A percentile compares a stretch with the other conserved stretches of the same genome.
Evolutionary conservation across 2,329 filamentous ascomycete genomes (phyloP).

Genomic region (Aureobasidium vineae): DNA sequence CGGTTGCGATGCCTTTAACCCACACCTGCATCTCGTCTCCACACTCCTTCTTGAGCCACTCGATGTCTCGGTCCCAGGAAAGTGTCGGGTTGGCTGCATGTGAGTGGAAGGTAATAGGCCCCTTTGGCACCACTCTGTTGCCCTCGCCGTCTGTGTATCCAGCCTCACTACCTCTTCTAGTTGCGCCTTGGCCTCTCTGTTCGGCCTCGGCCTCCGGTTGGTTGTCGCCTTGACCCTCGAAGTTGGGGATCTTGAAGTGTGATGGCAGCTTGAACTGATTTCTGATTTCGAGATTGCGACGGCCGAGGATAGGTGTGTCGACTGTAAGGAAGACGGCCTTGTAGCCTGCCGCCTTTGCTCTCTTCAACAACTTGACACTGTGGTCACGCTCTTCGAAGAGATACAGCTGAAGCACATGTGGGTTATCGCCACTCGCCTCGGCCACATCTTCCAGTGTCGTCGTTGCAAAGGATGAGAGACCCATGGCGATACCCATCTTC

Average conservation of each 20-base stretch:
- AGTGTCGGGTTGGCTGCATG: slow-evolving; percentile 44
- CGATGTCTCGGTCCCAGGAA: slow-evolving; percentile 51
- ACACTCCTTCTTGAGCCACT: slow-evolving; percentile 48
- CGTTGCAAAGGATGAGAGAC: slow-evolving; percentile 51
- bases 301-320: slow-evolving; percentile 56
- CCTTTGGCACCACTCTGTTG: slow-evolving; percentile 34
- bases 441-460: slow-evolving; percentile 54
- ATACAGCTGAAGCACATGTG: slow-evolving; percentile 56
- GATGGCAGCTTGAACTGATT: slow-evolving; percentile 51
- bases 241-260: slow-evolving; percentile 41
- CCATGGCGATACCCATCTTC: slow-evolving; percentile 49
- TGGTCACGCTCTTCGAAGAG: slow-evolving; percentile 54
- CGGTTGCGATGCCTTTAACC: slow-evolving; percentile 46
- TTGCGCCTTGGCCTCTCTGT: slow-evolving; percentile 25
- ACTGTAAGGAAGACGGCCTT: slow-evolving; percentile 58
- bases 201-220: slow-evolving; percentile 28
- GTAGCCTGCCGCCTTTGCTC: slow-evolving; percentile 47
- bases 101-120: slow-evolving; percentile 43
- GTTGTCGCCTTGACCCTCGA: slow-evolving; percentile 33
- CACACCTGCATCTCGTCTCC: slow-evolving; percentile 52
- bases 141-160: slow-evolving; percentile 31
- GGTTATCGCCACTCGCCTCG: slow-evolving; percentile 39
- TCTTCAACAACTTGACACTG: slow-evolving; percentile 44
- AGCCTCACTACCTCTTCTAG: slow-evolving; percentile 29
- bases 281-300: slow-evolving; percentile 54